Base-by-base conservation (phyloP, 441 rosid genomes). In the Erysimum cheiri region DNA sequence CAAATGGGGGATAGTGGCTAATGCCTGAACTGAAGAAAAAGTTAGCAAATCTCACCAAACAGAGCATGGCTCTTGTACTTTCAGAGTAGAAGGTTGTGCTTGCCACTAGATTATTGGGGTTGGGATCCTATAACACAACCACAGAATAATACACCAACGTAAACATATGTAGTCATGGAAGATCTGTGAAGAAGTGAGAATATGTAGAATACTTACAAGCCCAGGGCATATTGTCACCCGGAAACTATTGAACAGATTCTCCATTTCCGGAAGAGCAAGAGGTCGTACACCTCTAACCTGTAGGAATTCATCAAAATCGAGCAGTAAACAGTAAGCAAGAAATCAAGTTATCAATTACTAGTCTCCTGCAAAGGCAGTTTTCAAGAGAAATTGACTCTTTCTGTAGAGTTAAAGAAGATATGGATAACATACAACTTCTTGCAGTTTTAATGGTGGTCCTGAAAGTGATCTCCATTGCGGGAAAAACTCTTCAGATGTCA, bases 371-470 rank as follows among this genome's bases (percentile, higher is more conserved):
- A 19, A 19, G 22, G 22, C 22, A 19, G 22, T 19, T 19, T 19
- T 19, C 26, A 24, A 24, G 26, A 24, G 26, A 24, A 24, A 24
- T 24, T 24, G 26, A 24, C 26, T 0, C 26, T 24, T 24, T 24
- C 26, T 24, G 22, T 19, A 93, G 96, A 66, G 73, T 19, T 19
- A 19, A 1, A 60, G 64, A 41, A 43, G 46, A 7, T 13, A 59
- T 40, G 19, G 22, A 79, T 57, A 62, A 80, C 91, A 60, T 88
- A 96, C 99, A 83, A 96, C 99, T 93, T 96, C 99, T 77, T 96
- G 99, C 82, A 93, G 94, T 88, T 91, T 96, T 76, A 96, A 65
- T 15, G 99, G 99, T 60, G 97, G 97, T 49, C 98, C 99, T 29
- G 97, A 85, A 73, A 96, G 91, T 48, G 90, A 85, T 80, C 96